A percentile compares a stretch with the other conserved stretches of the same genome.
These are phyloP conservation scores for Rhododendron simsii DNA, from an alignment of 148 eudicot genomes.

Conservation along the genomic window DNA sequence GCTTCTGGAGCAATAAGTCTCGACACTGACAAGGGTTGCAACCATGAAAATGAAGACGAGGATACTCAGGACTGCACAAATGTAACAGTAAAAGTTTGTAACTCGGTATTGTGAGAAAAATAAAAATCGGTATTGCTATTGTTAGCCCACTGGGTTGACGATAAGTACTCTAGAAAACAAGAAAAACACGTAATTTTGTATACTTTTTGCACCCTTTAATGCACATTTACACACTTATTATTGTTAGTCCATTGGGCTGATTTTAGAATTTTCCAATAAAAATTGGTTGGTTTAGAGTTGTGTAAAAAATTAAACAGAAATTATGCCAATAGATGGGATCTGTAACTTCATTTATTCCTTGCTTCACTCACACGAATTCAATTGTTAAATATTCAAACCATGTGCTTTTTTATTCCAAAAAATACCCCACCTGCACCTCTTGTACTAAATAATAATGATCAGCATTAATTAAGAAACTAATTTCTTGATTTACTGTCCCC, in stretches of 20 bases:
- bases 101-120: background rate
- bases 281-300: too few relatives aligned
- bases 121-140: too few relatives aligned
- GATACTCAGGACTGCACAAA: conserved; percentile 14
- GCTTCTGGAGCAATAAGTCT: conserved; percentile 13
- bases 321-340: background rate
- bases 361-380: background rate
- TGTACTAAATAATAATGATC: background rate
- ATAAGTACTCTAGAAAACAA: too few relatives aligned
- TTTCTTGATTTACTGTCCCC: background rate
- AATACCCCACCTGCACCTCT: background rate
- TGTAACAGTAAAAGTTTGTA: background rate
- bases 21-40: conserved; percentile 16
- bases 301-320: background rate
- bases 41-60: conserved; percentile 11
- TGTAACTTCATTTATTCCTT: background rate
- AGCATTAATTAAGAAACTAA: background rate
- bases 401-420: background rate
- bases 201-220: too few relatives aligned
- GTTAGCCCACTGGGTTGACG: too few relatives aligned
- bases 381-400: background rate
- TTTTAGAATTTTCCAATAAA: too few relatives aligned
- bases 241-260: too few relatives aligned
- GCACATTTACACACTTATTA: too few relatives aligned
- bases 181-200: too few relatives aligned